A percentile compares a stretch with the other conserved stretches of the same genome.
Evolutionary conservation across 1,284 basidiomycete genomes (phyloP).

Genomic region (Xerocomus cyaneibrunnescens): DNA sequence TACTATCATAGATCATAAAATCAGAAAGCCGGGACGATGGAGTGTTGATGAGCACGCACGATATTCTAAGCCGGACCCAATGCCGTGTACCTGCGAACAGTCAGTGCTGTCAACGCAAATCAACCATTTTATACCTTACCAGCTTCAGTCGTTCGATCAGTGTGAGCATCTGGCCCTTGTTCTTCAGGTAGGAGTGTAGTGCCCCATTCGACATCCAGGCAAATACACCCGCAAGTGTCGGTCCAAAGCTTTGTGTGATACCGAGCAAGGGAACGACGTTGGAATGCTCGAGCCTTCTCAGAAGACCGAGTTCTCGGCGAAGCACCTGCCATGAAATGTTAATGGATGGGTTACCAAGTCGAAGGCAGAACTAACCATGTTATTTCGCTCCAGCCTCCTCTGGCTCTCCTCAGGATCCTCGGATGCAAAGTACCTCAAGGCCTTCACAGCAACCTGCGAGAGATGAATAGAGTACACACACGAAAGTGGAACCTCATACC

Average conservation of each 20-base stretch:
- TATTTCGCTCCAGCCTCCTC: background rate
- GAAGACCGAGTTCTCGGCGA: conserved; percentile 4
- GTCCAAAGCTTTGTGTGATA: background rate
- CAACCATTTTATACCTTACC: background rate
- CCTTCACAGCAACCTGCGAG: conserved; percentile 8
- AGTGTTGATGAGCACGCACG: background rate
- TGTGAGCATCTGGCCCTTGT: background rate
- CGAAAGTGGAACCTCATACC: background rate
- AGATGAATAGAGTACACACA: background rate
- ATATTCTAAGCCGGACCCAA: conserved; percentile 7
- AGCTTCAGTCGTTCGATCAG: background rate
- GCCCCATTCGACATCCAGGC: conserved; percentile 5
- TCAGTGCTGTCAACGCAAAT: background rate
- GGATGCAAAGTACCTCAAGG: conserved; percentile 1
- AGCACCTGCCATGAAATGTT: background rate
- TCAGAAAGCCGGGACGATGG: background rate
- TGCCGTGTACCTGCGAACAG: background rate
- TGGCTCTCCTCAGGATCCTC: background rate
- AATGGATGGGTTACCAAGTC: too few species aligned
- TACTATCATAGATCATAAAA: conserved; percentile 1
- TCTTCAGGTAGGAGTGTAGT: conserved; percentile 1
- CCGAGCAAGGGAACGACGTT: conserved; percentile 5
- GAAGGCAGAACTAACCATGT: background rate
- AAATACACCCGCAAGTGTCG: background rate
- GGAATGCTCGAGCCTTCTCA: conserved; percentile 5